A percentile compares a stretch with the other conserved stretches of the same genome.
Evolutionary conservation across 495 filamentous ascomycete species (phyloP).

Genomic region (Podospora sp.): DNA sequence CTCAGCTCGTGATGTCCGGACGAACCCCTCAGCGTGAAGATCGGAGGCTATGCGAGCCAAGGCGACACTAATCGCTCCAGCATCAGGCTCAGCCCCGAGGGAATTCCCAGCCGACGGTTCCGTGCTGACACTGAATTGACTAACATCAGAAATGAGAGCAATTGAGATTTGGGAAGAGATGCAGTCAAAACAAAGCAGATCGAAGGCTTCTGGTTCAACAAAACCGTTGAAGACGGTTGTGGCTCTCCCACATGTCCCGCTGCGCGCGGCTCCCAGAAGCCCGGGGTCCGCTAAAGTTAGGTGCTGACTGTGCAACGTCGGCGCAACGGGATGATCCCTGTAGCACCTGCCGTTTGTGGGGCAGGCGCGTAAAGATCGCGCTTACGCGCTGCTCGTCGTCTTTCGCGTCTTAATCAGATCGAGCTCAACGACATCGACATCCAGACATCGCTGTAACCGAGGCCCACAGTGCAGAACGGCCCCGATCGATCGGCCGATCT

Average conservation of each 20-base stretch:
- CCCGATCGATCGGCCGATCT: neutral
- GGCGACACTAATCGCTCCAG: too few relatives aligned
- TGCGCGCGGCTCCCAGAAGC: neutral
- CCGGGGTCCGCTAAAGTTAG: neutral
- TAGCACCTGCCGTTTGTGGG: neutral
- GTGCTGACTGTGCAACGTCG: neutral
- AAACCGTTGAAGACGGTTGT: neutral
- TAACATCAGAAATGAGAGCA: neutral
- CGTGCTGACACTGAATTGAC: too few relatives aligned
- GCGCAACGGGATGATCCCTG: neutral
- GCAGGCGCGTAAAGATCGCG: conserved; percentile 9
- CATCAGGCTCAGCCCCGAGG: too few relatives aligned
- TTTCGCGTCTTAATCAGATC: neutral
- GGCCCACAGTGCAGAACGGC: neutral
- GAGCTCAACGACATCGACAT: neutral
- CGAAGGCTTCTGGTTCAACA: neutral
- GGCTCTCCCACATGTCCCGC: neutral
- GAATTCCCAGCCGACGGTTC: neutral
- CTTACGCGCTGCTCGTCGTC: neutral
- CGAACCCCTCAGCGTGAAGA: neutral
- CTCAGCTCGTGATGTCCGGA: neutral
- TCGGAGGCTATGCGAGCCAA: too few relatives aligned
- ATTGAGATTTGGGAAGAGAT: neutral
- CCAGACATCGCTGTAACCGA: neutral
- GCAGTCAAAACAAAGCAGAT: neutral